phyloP scores from a whole-genome alignment of 768 basidiomycete genomes.

The Tulasnella sp. region DNA sequence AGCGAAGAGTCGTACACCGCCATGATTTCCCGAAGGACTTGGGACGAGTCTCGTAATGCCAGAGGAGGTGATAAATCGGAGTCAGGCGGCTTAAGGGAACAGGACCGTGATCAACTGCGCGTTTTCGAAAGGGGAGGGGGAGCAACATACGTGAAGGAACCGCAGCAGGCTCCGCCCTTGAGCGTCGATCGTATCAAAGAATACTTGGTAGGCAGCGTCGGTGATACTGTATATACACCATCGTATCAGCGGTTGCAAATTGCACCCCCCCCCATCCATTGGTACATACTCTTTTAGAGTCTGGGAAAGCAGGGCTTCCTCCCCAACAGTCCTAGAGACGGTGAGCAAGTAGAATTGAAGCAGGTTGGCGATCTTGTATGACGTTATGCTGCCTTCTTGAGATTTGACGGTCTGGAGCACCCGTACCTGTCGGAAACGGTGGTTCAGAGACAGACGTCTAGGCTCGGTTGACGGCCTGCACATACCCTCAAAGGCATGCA shows the following conservation, averaged over 20 bases:
- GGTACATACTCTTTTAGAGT: conserved; percentile 64
- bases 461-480: background rate
- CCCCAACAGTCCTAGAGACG: conserved; percentile 85
- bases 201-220: conserved; percentile 66
- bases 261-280: background rate
- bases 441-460: background rate
- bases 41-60: conserved; percentile 67
- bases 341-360: conserved; percentile 89
- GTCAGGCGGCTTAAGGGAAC: conserved; percentile 25
- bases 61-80: conserved; percentile 69
- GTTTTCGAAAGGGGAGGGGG: background rate
- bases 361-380: conserved; percentile 90
- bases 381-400: conserved; percentile 85
- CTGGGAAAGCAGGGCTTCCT: conserved; percentile 61
- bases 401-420: conserved; percentile 89
- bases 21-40: conserved; percentile 82
- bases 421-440: conserved; percentile 44
- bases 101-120: background rate
- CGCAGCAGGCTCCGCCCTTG: conserved; percentile 55
- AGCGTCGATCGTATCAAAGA: conserved; percentile 77
- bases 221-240: conserved; percentile 46
- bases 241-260: background rate
- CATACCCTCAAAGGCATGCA: conserved; percentile 79
- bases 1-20: conserved; percentile 79
- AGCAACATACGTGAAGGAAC: conserved; percentile 32